Evolutionary conservation across 192 early-diverging fungal species (phyloP).

Genomic region (Backusella tuberculispora): DNA sequence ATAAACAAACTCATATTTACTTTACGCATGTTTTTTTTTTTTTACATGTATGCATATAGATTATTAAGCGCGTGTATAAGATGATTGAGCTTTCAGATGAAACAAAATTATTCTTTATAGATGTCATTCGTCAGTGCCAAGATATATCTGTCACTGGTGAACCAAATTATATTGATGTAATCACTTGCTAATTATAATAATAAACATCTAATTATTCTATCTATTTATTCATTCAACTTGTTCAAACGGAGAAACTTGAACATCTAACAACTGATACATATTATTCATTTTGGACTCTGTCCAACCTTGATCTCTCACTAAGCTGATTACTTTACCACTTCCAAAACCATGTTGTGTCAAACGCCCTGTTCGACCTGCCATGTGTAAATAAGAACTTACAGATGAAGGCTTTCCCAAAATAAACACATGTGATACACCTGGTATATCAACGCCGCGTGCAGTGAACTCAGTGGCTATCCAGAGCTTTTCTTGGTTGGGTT

Average conservation of each 20-base stretch:
- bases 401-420: slow-evolving; percentile 79
- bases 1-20: neutral
- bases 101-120: slow-evolving; percentile 1
- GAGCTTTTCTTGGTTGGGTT: slow-evolving; percentile 5
- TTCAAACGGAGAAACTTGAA: slow-evolving; percentile 14
- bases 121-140: slow-evolving; percentile 11
- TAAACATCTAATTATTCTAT: neutral
- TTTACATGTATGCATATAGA: no score
- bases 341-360: slow-evolving; percentile 62
- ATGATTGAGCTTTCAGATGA: slow-evolving; percentile 14
- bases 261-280: slow-evolving; percentile 47
- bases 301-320: slow-evolving; percentile 48
- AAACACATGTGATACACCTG: slow-evolving; percentile 76
- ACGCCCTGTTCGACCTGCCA: slow-evolving; percentile 86
- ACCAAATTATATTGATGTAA: slow-evolving; percentile 9
- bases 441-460: slow-evolving; percentile 86
- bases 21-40: neutral
- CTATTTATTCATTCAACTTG: slow-evolving; percentile 28
- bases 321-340: slow-evolving; percentile 47
- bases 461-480: slow-evolving; percentile 71
- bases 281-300: slow-evolving; percentile 44
- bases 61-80: slow-evolving; percentile 25
- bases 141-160: neutral
- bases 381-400: slow-evolving; percentile 77
- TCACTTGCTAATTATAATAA: neutral